A percentile compares a stretch with the other conserved stretches of the same genome.
These are phyloP conservation scores for Gossypium raimondii DNA, from an alignment of 345 rosid species.

Conservation along the genomic window DNA sequence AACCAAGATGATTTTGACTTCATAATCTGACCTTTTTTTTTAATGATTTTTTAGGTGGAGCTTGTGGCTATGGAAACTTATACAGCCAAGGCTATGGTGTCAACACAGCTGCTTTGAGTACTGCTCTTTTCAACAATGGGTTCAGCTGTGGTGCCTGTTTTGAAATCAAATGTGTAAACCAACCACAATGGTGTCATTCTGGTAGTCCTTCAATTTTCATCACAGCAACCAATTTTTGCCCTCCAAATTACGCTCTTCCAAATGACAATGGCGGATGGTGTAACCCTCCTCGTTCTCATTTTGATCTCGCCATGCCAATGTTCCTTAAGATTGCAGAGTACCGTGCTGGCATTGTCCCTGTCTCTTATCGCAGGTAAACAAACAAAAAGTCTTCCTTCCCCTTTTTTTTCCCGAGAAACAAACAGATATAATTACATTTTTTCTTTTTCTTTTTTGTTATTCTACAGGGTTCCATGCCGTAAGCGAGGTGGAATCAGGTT, in stretches of 20 bases:
- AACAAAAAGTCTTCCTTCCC: not conserved
- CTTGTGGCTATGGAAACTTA: slow-evolving; percentile 62
- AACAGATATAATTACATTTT: not conserved
- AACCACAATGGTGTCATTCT: slow-evolving; percentile 54
- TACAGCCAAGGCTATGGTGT: slow-evolving; percentile 73
- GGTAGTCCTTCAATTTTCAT: slow-evolving; percentile 64
- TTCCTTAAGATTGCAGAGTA: slow-evolving; percentile 67
- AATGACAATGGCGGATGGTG: slow-evolving; percentile 84
- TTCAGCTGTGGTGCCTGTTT: slow-evolving; percentile 63
- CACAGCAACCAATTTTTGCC: slow-evolving; percentile 69
- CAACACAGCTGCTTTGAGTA: slow-evolving; percentile 68
- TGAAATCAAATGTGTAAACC: slow-evolving; percentile 48
- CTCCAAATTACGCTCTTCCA: slow-evolving; percentile 53
- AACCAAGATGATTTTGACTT: not conserved
- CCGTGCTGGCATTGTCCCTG: slow-evolving; percentile 66
- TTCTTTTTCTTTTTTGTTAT: not conserved
- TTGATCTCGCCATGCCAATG: slow-evolving; percentile 75
- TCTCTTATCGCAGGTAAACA: slow-evolving; percentile 53
- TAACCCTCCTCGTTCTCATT: slow-evolving; percentile 76
- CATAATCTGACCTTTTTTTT: not conserved
- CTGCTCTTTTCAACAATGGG: slow-evolving; percentile 62
- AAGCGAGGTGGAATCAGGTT: slow-evolving; percentile 62
- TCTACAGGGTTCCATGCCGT: slow-evolving; percentile 50
- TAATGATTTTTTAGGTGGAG: slow-evolving; percentile 38
- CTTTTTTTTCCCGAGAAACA: slow-evolving; percentile 2